Base-by-base conservation (phyloP, 2,329 filamentous ascomycete genomes). In the Elsinoe batatas region DNA sequence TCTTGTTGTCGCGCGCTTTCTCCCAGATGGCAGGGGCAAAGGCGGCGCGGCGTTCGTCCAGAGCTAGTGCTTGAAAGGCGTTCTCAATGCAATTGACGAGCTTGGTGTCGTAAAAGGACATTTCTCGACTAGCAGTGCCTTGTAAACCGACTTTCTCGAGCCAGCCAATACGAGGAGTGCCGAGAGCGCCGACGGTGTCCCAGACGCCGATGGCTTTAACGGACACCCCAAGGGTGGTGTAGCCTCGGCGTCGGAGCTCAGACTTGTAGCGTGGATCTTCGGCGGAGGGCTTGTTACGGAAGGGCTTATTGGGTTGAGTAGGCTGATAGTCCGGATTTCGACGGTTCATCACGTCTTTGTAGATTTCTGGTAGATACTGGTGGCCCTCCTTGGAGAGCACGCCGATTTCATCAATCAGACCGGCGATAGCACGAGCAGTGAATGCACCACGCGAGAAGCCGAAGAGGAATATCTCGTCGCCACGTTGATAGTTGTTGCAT, bases 21-120 rank as follows among this genome's bases (percentile, higher is more conserved):
- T 74, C 71, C 73, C 73, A 75, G 1, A 75, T 56, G 0, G 70
- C 69, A 10, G 3, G 73, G 68, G 54, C 68, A 59, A 79, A 81
- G 0, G 77, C 73, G 8, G 64, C 66, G 1, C 78, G 71, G 38
- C 71, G 71, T 60, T 81, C 78, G 46, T 81, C 78, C 0, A 81
- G 68, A 1, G 77, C 77, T 0, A 81, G 66, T 0, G 77, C 78
- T 42, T 81, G 78, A 58, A 79, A 80, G 1, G 72, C 73, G 50
- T 73, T 70, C 37, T 69, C 67, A 26, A 74, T 68, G 47, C 68
- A 64, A 17, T 68, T 63, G 2, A 62, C 64, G 0, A 75, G 60
- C 15, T 72, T 70, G 0, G 76, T 78, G 61, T 79, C 74, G 63
- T 76, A 74, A 61, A 77, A 78, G 1, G 65, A 59, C 42, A 73